Percentiles rank a stretch among this genome's conserved stretches.
Conservation (phyloP, 805 yeast genomes). For the Yarrowia yakushimensis region DNA sequence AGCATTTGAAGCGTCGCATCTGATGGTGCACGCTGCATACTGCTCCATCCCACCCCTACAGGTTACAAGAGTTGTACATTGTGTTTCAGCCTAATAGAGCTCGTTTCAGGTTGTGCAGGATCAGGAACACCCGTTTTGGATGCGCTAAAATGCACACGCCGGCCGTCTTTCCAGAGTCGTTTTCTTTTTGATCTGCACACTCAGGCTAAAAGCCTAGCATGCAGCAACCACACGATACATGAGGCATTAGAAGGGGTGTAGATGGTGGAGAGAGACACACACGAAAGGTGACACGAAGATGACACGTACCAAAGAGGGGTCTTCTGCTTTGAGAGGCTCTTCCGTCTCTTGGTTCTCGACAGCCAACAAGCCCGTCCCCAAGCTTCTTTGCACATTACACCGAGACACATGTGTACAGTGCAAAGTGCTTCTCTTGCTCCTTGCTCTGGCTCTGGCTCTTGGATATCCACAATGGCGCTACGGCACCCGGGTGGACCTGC, state of each 20-base stretch:
- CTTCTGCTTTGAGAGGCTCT: background rate
- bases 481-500: constrained; percentile 14
- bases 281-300: background rate
- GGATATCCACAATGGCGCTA: background rate
- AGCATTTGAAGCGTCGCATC: constrained; percentile 11
- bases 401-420: background rate
- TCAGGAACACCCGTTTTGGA: constrained; percentile 21
- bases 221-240: constrained; percentile 18
- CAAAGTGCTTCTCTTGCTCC: background rate
- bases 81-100: background rate
- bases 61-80: constrained; percentile 7
- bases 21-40: background rate
- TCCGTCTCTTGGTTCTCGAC: background rate
- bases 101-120: constrained; percentile 19
- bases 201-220: background rate
- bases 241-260: background rate
- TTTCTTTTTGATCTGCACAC: constrained; percentile 11
- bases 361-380: background rate
- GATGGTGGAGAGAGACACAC: background rate
- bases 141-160: background rate
- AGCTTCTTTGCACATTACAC: background rate
- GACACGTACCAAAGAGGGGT: background rate
- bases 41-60: constrained; percentile 4
- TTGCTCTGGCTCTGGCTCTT: background rate
- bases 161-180: constrained; percentile 5